These are phyloP conservation scores for Neckera pumila DNA, from an alignment of 225 moss, liverwort and hornwort species.

Conservation along the genomic window DNA sequence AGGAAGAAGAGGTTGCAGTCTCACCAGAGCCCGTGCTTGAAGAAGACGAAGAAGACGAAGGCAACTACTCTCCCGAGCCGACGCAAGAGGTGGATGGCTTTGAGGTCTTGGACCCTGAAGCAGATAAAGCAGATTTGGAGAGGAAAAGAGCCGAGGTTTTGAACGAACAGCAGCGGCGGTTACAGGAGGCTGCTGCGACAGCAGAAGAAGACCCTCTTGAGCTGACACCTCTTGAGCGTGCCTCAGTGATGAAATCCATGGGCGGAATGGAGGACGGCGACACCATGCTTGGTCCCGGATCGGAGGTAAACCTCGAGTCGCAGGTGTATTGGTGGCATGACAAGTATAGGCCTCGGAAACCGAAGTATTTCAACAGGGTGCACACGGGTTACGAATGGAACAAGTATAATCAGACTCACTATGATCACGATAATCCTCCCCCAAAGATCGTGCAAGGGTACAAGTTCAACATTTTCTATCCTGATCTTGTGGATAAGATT, in stretches of 20 bases:
- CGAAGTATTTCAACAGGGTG: constrained; percentile 91
- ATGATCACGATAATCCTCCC: constrained; percentile 93
- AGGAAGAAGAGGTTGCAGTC: constrained; percentile 17
- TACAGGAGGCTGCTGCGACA: constrained; percentile 66
- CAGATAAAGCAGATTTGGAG: constrained; percentile 80
- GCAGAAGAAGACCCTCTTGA: constrained; percentile 66
- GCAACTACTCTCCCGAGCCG: constrained; percentile 82
- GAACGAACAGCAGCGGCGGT: constrained; percentile 80
- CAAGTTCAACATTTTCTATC: constrained; percentile 94
- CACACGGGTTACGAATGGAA: constrained; percentile 98
- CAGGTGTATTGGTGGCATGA: constrained; percentile 99
- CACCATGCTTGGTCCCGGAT: constrained; percentile 75
- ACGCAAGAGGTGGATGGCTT: constrained; percentile 58
- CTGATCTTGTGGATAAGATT: constrained; percentile 88
- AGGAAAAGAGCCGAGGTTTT: constrained; percentile 72
- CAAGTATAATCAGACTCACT: constrained; percentile 92
- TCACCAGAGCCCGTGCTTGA: constrained; percentile 55
- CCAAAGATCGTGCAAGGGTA: constrained; percentile 97
- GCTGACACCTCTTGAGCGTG: constrained; percentile 67
- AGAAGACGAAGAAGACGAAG: constrained; percentile 70
- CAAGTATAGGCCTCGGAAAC: constrained; percentile 85
- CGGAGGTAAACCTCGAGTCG: constrained; percentile 86
- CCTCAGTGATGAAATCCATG: constrained; percentile 80
- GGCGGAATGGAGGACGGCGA: constrained; percentile 94
- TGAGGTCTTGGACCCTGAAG: constrained; percentile 78